A percentile compares a stretch with the other conserved stretches of the same genome.
phyloP scores from a whole-genome alignment of 495 filamentous ascomycete genomes.

The Annulohypoxylon stygium region DNA sequence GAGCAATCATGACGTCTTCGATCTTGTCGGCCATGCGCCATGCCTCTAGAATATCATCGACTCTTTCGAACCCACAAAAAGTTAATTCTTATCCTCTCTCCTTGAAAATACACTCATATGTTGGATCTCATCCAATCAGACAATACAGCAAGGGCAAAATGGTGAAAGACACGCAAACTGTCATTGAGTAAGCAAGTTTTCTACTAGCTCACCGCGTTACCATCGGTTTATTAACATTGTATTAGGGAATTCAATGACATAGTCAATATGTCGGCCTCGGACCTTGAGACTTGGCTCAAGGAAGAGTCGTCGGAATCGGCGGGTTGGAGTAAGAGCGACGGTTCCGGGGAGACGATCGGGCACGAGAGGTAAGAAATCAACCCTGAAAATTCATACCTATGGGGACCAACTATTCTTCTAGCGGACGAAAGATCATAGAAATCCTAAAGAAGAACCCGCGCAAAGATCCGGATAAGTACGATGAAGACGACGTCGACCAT shows the following conservation, averaged over 20 bases:
- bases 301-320: conserved; percentile 65
- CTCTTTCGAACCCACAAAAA: background rate
- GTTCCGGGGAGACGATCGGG: conserved; percentile 71
- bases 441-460: conserved; percentile 73
- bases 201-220: too few relatives aligned
- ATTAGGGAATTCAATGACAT: conserved; percentile 74
- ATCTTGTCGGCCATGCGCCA: conserved; percentile 18
- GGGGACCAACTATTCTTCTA: conserved; percentile 32
- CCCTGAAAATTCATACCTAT: background rate
- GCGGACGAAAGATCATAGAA: conserved; percentile 72
- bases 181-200: conserved; percentile 61
- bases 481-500: conserved; percentile 69
- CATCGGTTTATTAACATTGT: background rate
- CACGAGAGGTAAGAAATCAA: conserved; percentile 66
- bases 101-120: background rate
- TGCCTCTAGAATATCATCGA: conserved; percentile 6
- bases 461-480: conserved; percentile 67
- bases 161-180: conserved; percentile 70
- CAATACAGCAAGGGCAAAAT: conserved; percentile 55
- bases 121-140: background rate
- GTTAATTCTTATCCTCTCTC: background rate
- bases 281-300: conserved; percentile 73
- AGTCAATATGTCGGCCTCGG: conserved; percentile 74
- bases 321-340: conserved; percentile 71
- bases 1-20: conserved; percentile 47